Conservation (phyloP, 192 early-diverging fungal genomes). For the Podila clonocystis region DNA sequence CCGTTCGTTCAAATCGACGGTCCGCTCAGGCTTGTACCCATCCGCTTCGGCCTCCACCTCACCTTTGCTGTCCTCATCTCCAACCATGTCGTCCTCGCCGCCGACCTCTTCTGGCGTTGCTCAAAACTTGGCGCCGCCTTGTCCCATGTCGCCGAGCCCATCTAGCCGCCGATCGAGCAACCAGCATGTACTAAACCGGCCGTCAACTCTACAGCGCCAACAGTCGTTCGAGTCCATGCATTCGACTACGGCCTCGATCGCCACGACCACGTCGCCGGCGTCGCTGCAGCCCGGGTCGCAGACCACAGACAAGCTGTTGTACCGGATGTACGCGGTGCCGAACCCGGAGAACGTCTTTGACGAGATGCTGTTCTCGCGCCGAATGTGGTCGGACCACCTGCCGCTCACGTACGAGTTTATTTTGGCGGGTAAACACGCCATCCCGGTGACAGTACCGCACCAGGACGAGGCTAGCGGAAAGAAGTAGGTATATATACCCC, state of each 20-base stretch:
- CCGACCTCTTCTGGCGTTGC: not conserved
- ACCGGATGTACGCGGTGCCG: constrained; percentile 38
- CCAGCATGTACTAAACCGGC: not conserved
- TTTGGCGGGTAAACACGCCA: constrained; percentile 49
- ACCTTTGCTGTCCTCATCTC: not conserved
- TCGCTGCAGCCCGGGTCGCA: constrained; percentile 15
- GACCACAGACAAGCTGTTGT: constrained; percentile 43
- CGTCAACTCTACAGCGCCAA: not conserved
- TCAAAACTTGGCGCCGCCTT: not conserved
- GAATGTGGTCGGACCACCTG: constrained; percentile 50
- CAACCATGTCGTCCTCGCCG: not conserved
- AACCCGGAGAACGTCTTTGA: constrained; percentile 45
- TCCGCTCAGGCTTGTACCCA: constrained; percentile 20
- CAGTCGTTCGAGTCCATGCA: constrained; percentile 9
- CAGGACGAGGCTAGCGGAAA: too few relatives aligned
- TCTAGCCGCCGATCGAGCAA: not conserved
- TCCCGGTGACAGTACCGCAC: constrained; percentile 22
- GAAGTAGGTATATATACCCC: too few relatives aligned
- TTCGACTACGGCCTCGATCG: not conserved
- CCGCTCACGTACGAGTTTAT: constrained; percentile 52
- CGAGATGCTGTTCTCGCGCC: constrained; percentile 47
- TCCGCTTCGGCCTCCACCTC: not conserved
- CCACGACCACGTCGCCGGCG: constrained; percentile 16
- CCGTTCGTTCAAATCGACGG: constrained; percentile 31
- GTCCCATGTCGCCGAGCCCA: not conserved